Evolutionary conservation across 2,329 filamentous ascomycete genomes (phyloP), one percentile per base, ranked within the genome.

Genomic region (Orbilia quercus): DNA sequence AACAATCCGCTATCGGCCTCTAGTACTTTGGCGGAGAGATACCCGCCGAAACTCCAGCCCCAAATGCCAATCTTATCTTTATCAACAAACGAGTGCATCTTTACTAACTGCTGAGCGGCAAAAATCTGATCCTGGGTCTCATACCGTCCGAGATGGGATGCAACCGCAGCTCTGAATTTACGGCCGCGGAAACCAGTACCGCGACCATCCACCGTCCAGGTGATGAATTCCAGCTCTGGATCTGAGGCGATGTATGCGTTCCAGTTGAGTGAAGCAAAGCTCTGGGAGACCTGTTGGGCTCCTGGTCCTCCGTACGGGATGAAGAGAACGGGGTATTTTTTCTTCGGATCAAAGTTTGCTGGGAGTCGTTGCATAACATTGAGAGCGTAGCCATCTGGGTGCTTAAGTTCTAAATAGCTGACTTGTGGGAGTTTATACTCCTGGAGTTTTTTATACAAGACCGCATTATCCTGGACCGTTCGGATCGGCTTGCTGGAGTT

Each of bases 21-120:
- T 6, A 91, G 81, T 0, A 89, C 87, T 81, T 91, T 91, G 57
- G 86, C 82, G 0, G 86, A 84, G 1, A 91, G 82, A 76, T 88
- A 91, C 1, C 88, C 89, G 11, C 89, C 89, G 76, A 85, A 90
- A 0, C 85, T 88, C 88, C 87, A 90, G 1, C 89, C 89, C 82
- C 86, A 90, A 77, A 90, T 90, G 42, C 85, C 88, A 12, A 90
- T 83, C 76, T 88, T 85, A 9, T 84, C 79, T 0, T 81, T 79
- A 77, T 90, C 85, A 66, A 90, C 83, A 78, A 83, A 90, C 0
- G 80, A 63, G 65, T 82, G 81, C 67, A 58, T 72, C 31, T 81
- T 79, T 0, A 83, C 82, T 1, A 89, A 82, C 77, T 87, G 80
- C 69, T 84, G 81, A 0, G 88, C 88, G 0, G 88, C 88, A 84